Base-by-base conservation (phyloP, 179 eudicot genomes). In the Silene vulgaris region DNA sequence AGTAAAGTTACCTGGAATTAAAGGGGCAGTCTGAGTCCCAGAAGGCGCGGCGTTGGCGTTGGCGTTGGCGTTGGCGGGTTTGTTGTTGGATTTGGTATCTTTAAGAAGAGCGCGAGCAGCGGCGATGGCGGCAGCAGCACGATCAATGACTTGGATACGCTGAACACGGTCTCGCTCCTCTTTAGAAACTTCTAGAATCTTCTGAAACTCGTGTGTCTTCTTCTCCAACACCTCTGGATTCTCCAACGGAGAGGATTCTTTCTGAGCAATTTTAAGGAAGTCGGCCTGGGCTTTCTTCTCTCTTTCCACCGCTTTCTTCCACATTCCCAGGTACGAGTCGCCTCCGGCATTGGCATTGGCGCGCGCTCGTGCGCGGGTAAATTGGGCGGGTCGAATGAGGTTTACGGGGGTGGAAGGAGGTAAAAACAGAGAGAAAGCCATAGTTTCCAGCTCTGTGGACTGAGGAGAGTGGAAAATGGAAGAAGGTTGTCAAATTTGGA, bases 121-220 rank as follows among this genome's bases (percentile, higher is more conserved):
- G 0, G 98, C 91, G 21, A 93, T 87, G 6, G 97, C 98, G 1
- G 98, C 98, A 5, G 90, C 89, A 21, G 98, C 98, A 37, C 98
- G 88, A 85, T 93, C 98, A 79, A 93, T 86, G 14, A 93, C 91
- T 87, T 93, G 98, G 83, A 91, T 77, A 52, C 90, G 81, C 88
- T 93, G 98, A 9, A 85, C 79, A 54, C 87, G 84, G 74, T 93
- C 95, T 50, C 98, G 84, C 79, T 89, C 92, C 77, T 91, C 98
- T 19, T 65, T 75, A 1, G 91, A 54, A 57, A 93, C 93, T 75
- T 89, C 82, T 1, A 91, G 86, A 81, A 93, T 83, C 85, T 88
- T 91, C 84, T 80, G 71, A 70, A 93, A 93, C 83, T 89, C 97
- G 3, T 35, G 71, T 48, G 80, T 89, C 86, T 83, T 93, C 85